A percentile compares a stretch with the other conserved stretches of the same genome.
phyloP scores from a whole-genome alignment of 1,284 basidiomycete genomes.

The Sanghuangporus weigelae region DNA sequence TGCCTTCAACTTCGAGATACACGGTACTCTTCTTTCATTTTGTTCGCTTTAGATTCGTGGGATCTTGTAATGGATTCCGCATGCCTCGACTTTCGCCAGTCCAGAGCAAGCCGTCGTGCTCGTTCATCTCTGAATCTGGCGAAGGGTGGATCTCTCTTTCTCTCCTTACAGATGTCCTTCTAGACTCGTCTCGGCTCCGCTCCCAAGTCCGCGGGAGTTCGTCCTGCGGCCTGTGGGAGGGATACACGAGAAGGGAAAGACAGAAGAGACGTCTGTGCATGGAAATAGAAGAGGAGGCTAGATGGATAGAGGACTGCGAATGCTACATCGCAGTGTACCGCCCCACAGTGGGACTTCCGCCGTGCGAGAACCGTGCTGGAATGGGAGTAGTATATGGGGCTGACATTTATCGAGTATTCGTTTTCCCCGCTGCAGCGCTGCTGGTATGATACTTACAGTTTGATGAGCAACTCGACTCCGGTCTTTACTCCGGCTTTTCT shows the following conservation, averaged over 20 bases:
- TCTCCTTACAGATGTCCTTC: not conserved
- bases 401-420: constrained; percentile 36
- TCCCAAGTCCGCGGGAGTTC: not conserved
- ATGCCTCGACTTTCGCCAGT: not conserved
- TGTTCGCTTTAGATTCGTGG: too few species aligned
- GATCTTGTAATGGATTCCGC: not conserved
- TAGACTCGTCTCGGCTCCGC: not conserved
- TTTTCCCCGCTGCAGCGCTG: not conserved
- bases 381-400: constrained; percentile 70
- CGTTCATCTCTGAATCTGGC: not conserved
- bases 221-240: not conserved
- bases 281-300: constrained; percentile 12
- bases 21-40: not conserved
- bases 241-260: not conserved
- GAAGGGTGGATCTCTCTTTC: not conserved
- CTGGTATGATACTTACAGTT: too few species aligned
- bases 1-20: not conserved
- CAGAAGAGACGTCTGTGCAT: not conserved
- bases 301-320: constrained; percentile 18
- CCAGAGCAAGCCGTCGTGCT: not conserved
- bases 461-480: not conserved
- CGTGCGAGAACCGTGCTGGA: constrained; percentile 62
- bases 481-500: constrained; percentile 14
- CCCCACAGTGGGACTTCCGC: constrained; percentile 69
- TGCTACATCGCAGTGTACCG: constrained; percentile 32